Evolutionary conservation across 2,329 filamentous ascomycete species (phyloP).

Genomic region (Xylariaceae sp.): DNA sequence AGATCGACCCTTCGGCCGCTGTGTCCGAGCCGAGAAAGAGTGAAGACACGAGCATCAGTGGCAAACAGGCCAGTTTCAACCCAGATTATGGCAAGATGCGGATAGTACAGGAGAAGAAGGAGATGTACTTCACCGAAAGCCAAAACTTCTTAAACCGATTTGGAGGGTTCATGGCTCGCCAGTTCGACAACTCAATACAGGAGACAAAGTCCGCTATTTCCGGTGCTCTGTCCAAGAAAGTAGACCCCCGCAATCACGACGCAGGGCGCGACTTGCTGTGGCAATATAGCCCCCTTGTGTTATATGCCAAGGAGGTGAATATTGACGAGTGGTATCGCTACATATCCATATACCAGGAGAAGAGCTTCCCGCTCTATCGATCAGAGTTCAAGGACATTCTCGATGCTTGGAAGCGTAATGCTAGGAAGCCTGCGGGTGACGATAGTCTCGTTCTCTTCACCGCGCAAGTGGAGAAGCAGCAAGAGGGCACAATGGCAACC

Average conservation of each 20-base stretch:
- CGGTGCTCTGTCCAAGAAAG: slow-evolving; percentile 60
- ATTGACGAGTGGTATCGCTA: slow-evolving; percentile 76
- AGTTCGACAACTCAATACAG: slow-evolving; percentile 73
- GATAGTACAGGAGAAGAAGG: slow-evolving; percentile 90
- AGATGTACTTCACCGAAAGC: slow-evolving; percentile 78
- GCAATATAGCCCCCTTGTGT: slow-evolving; percentile 82
- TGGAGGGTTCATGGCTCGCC: slow-evolving; percentile 75
- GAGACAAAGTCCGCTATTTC: slow-evolving; percentile 66
- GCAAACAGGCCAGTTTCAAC: slow-evolving; percentile 54
- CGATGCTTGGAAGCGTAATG: slow-evolving; percentile 75
- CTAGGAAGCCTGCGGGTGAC: slow-evolving; percentile 71
- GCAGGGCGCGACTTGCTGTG: slow-evolving; percentile 72
- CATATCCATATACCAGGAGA: slow-evolving; percentile 76
- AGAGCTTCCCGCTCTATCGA: slow-evolving; percentile 74
- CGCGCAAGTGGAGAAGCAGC: slow-evolving; percentile 77
- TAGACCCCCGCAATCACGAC: slow-evolving; percentile 70
- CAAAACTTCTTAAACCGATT: slow-evolving; percentile 74
- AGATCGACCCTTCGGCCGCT: slow-evolving; percentile 81
- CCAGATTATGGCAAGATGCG: slow-evolving; percentile 86
- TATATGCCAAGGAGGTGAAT: slow-evolving; percentile 86
- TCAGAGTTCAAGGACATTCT: slow-evolving; percentile 77
- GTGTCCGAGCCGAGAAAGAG: slow-evolving; percentile 47
- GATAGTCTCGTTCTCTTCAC: slow-evolving; percentile 88
- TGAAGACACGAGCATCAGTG: slow-evolving; percentile 46
- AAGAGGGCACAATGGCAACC: slow-evolving; percentile 69